Percentiles rank a stretch among this genome's conserved stretches.
Evolutionary conservation across 352 stramenopile species (phyloP).

Genomic region (Phytophthora constricta): DNA sequence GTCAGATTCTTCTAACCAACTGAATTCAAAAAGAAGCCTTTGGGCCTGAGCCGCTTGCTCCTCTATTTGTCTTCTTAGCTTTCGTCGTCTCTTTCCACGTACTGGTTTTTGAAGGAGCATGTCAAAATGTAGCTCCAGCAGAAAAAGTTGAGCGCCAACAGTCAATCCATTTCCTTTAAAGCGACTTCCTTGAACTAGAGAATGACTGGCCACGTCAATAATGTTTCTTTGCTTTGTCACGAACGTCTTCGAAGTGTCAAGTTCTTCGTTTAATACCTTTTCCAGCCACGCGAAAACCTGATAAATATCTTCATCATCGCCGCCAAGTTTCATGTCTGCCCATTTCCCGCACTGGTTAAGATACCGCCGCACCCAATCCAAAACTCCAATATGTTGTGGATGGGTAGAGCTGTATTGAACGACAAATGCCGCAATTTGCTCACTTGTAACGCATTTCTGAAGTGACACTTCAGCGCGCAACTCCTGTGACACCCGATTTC

Average conservation of each 20-base stretch:
- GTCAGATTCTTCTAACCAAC: conserved; percentile 43
- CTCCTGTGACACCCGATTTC: background rate
- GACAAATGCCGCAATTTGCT: conserved; percentile 26
- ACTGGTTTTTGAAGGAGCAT: conserved; percentile 39
- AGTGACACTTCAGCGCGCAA: background rate
- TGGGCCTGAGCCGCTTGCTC: conserved; percentile 38
- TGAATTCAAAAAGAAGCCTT: conserved; percentile 53
- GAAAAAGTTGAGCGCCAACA: conserved; percentile 50
- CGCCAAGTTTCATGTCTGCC: conserved; percentile 48
- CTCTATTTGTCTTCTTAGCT: conserved; percentile 31
- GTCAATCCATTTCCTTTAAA: conserved; percentile 44
- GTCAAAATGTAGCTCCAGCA: conserved; percentile 71
- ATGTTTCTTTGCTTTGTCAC: conserved; percentile 7
- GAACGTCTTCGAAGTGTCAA: conserved; percentile 26
- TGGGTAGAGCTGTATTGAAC: conserved; percentile 1
- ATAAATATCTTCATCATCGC: conserved; percentile 44
- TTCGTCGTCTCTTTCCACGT: conserved; percentile 30
- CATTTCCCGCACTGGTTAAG: conserved; percentile 74
- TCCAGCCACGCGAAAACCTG: conserved; percentile 64
- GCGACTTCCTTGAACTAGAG: conserved; percentile 27
- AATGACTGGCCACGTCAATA: conserved; percentile 29
- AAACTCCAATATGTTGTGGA: conserved; percentile 2
- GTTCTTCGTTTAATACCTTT: conserved; percentile 48
- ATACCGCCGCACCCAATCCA: conserved; percentile 42
- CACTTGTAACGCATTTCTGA: conserved; percentile 8